Conservation (phyloP, 2,329 filamentous ascomycete species). For the Microdochium trichocladiopsis region DNA sequence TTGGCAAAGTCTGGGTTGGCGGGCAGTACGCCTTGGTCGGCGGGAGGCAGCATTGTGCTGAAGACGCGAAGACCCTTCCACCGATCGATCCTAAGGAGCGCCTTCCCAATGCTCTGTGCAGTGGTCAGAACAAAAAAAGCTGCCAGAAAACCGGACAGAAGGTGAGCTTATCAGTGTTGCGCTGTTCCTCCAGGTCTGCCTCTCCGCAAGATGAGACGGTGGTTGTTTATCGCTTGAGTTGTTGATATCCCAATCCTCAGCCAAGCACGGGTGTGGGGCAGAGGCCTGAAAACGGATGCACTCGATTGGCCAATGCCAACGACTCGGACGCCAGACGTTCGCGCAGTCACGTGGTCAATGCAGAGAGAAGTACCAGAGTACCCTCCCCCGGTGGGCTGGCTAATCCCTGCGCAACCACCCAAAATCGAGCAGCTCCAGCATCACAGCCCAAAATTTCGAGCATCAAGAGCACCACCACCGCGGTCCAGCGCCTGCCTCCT, state of each 20-base stretch:
- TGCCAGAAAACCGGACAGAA: too few species aligned
- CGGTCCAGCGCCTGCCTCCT: too few species aligned
- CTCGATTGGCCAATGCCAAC: not conserved
- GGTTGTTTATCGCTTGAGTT: not conserved
- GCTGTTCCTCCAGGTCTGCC: too few species aligned
- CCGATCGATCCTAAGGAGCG: too few species aligned
- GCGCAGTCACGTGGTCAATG: not conserved
- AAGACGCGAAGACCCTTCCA: too few species aligned
- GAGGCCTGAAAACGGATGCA: not conserved
- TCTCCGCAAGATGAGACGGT: not conserved
- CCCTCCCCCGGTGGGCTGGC: not conserved
- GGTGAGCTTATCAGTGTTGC: too few species aligned
- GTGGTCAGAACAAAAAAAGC: too few species aligned
- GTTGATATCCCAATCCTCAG: not conserved
- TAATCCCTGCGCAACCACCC: not conserved
- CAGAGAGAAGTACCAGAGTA: not conserved
- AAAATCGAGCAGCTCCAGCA: not conserved
- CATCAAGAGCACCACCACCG: not conserved
- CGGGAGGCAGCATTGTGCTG: constrained; percentile 46
- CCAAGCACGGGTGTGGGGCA: not conserved
- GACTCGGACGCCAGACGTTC: not conserved
- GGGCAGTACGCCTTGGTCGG: constrained; percentile 46
- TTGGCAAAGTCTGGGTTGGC: constrained; percentile 54
- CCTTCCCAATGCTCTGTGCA: too few species aligned
- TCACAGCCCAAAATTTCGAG: not conserved